phyloP scores from a whole-genome alignment of 495 filamentous ascomycete species.

The Xylaria bambusicola region DNA sequence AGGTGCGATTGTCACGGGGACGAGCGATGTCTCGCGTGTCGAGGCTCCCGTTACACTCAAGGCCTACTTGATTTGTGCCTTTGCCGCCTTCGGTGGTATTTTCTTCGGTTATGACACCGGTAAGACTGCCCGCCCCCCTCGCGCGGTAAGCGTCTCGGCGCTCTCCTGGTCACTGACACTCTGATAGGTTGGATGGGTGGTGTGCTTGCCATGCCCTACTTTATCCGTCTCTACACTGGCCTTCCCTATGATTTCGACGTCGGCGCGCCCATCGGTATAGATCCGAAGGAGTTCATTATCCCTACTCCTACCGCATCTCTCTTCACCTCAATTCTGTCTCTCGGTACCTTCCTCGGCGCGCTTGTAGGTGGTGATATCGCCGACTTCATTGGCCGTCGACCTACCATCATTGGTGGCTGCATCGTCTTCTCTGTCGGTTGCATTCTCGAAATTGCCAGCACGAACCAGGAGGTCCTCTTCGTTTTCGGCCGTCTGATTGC shows the following conservation, averaged over 20 bases:
- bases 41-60: slow-evolving; percentile 66
- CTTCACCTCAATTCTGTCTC: slow-evolving; percentile 66
- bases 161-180: slow-evolving; percentile 58
- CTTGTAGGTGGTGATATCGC: slow-evolving; percentile 62
- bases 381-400: slow-evolving; percentile 63
- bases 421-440: slow-evolving; percentile 59
- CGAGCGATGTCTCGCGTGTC: slow-evolving; percentile 37
- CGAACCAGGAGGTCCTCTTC: slow-evolving; percentile 62
- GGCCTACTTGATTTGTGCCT: slow-evolving; percentile 62
- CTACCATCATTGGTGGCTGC: slow-evolving; percentile 62
- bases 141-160: neutral
- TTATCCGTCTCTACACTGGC: slow-evolving; percentile 51
- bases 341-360: slow-evolving; percentile 69
- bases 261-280: slow-evolving; percentile 40
- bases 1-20: slow-evolving; percentile 37
- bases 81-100: slow-evolving; percentile 63
- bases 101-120: slow-evolving; percentile 61
- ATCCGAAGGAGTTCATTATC: slow-evolving; percentile 42
- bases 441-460: slow-evolving; percentile 59
- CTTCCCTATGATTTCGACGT: slow-evolving; percentile 51
- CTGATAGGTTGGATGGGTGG: slow-evolving; percentile 57
- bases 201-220: slow-evolving; percentile 51
- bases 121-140: slow-evolving; percentile 37
- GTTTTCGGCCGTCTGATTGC: slow-evolving; percentile 65
- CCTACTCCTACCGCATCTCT: slow-evolving; percentile 56